Evolutionary conservation across 2,329 filamentous ascomycete species (phyloP).

Genomic region (Trichoderma asperellum): DNA sequence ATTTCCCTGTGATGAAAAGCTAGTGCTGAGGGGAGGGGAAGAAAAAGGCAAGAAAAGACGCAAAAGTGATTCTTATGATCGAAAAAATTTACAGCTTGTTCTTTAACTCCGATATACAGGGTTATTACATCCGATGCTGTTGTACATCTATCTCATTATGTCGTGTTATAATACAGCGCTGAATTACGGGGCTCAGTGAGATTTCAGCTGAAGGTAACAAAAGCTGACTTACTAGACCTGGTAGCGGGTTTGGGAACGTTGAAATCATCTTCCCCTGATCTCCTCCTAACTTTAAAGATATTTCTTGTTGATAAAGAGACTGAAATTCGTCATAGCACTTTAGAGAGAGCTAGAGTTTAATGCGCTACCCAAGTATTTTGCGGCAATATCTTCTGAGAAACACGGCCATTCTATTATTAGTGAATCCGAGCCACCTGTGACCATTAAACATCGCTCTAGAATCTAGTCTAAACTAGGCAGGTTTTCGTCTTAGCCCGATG

Average conservation of each 20-base stretch:
- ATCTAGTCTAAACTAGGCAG: too few species aligned
- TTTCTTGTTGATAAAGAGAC: too few species aligned
- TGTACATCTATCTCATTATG: too few species aligned
- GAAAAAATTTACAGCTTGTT: not conserved
- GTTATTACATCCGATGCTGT: too few species aligned
- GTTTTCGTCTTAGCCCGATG: too few species aligned
- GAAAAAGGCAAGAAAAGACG: too few species aligned
- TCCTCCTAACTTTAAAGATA: not conserved
- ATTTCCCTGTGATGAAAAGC: not conserved
- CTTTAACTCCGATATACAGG: not conserved
- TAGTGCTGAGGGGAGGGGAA: not conserved
- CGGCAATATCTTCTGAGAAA: not conserved
- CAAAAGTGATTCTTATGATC: not conserved
- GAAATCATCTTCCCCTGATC: not conserved
- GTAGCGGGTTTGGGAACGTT: not conserved
- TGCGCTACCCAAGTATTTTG: not conserved
- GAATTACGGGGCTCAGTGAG: not conserved
- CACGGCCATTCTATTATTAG: not conserved
- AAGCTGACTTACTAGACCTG: too few species aligned
- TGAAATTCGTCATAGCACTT: not conserved
- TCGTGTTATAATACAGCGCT: not conserved
- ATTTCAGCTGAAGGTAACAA: not conserved
- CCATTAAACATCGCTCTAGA: too few species aligned
- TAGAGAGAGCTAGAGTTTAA: not conserved
- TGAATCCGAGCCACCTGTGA: too few species aligned